These are phyloP conservation scores for Aspergillus tubingensis DNA, from an alignment of 2,329 filamentous ascomycete genomes.

Conservation along the genomic window DNA sequence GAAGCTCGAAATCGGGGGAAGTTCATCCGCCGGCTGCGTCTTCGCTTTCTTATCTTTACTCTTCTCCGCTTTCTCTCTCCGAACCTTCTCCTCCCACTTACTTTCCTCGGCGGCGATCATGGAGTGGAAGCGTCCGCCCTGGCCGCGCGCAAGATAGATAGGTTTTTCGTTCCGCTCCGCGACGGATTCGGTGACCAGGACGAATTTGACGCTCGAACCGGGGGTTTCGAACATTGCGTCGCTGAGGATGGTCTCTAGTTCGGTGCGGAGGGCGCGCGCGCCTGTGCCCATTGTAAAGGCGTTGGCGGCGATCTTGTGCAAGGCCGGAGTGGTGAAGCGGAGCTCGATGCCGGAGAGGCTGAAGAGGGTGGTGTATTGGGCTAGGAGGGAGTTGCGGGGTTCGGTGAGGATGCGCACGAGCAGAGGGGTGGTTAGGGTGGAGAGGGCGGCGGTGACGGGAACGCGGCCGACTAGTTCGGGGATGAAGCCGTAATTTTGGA, in stretches of 20 bases:
- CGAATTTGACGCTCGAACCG: constrained; percentile 65
- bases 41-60: constrained; percentile 25
- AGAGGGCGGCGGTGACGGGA: constrained; percentile 83
- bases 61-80: constrained; percentile 34
- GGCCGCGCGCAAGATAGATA: constrained; percentile 54
- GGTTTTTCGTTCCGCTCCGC: constrained; percentile 62
- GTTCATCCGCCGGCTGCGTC: constrained; percentile 12
- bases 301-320: constrained; percentile 78
- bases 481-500: constrained; percentile 87
- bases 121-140: constrained; percentile 53
- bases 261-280: constrained; percentile 74
- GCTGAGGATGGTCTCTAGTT: constrained; percentile 75
- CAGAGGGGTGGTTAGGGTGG: constrained; percentile 66
- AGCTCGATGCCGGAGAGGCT: constrained; percentile 75
- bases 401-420: constrained; percentile 89
- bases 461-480: constrained; percentile 95
- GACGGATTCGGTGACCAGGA: constrained; percentile 71
- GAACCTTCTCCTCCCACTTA: constrained; percentile 49
- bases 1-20: constrained; percentile 37
- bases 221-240: constrained; percentile 83
- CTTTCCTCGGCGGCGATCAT: constrained; percentile 55
- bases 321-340: constrained; percentile 76
- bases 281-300: constrained; percentile 72
- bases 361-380: constrained; percentile 88
- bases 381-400: constrained; percentile 81